Conservation (phyloP, 306 rosid species). For the Medicago truncatula region MtrunA17r5.0-ANR NC_053046.1:39594501-39595000, state of each 20-base stretch:
- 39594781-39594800: slow-evolving; percentile 69
- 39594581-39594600: slow-evolving; percentile 70
- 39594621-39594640: slow-evolving; percentile 59
- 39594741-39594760: slow-evolving; percentile 41
- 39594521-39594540: slow-evolving; percentile 58
- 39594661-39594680: slow-evolving; percentile 46
- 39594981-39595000: slow-evolving; percentile 36
- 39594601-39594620: slow-evolving; percentile 58
- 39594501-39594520: slow-evolving; percentile 54
- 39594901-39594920: slow-evolving; percentile 61
- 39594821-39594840: slow-evolving; percentile 57
- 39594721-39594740: slow-evolving; percentile 42
- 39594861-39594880: slow-evolving; percentile 66
- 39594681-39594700: slow-evolving; percentile 58
- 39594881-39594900: slow-evolving; percentile 66
- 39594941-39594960: slow-evolving; percentile 57
- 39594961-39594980: slow-evolving; percentile 62
- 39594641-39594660: slow-evolving; percentile 49
- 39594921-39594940: slow-evolving; percentile 61
- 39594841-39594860: slow-evolving; percentile 60
- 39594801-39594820: slow-evolving; percentile 56
- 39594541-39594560: slow-evolving; percentile 58
- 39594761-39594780: slow-evolving; percentile 71
- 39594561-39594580: slow-evolving; percentile 71
- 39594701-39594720: slow-evolving; percentile 69